A percentile compares a stretch with the other conserved stretches of the same genome.
Evolutionary conservation across 2,329 filamentous ascomycete genomes (phyloP).

Genomic region (Coleophoma cylindrospora): DNA sequence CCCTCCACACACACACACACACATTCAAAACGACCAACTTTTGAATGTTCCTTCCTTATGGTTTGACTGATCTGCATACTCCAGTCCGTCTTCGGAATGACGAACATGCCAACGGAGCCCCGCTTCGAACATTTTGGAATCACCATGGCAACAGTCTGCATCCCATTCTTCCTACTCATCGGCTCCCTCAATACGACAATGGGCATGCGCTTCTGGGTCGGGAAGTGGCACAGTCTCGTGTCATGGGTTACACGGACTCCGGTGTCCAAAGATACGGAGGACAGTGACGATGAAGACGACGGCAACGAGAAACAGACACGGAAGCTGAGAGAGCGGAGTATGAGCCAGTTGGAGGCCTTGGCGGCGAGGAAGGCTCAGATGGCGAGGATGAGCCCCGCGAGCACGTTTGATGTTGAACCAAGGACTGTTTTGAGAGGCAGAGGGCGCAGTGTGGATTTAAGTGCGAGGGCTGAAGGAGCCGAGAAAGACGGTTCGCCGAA

Average conservation of each 20-base stretch:
- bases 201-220: slow-evolving; percentile 21
- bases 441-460: too few relatives aligned
- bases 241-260: neutral
- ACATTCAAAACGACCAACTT: slow-evolving; percentile 48
- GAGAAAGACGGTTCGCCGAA: too few relatives aligned
- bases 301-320: too few relatives aligned
- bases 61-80: neutral
- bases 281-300: too few relatives aligned
- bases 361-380: neutral
- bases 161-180: slow-evolving; percentile 44
- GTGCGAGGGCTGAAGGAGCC: too few relatives aligned
- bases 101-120: slow-evolving; percentile 35
- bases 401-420: too few relatives aligned
- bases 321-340: neutral
- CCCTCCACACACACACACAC: slow-evolving; percentile 55
- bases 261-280: neutral
- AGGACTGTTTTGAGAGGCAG: too few relatives aligned
- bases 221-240: neutral
- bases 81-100: slow-evolving; percentile 48
- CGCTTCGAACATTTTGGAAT: slow-evolving; percentile 40
- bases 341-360: neutral
- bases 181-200: slow-evolving; percentile 36
- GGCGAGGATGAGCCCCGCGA: neutral
- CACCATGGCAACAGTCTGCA: slow-evolving; percentile 30
- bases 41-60: neutral